Conservation (phyloP, 495 filamentous ascomycete genomes). For the Aeminium ludgeri region DNA sequence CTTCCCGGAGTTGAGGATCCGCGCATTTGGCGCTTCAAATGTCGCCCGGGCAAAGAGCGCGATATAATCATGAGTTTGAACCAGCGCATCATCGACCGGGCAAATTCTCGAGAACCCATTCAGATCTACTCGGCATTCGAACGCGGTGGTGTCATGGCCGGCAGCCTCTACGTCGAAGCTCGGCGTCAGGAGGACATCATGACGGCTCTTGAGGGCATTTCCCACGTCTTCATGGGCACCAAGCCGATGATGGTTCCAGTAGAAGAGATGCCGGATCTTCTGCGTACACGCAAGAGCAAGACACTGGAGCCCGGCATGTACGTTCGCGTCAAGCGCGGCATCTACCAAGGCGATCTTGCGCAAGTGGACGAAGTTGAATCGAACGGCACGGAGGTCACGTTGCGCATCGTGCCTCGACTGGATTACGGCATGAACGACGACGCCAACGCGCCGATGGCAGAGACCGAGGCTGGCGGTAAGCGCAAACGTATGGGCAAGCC, state of each 20-base stretch:
- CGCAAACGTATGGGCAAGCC: constrained; percentile 51
- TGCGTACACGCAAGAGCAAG: constrained; percentile 74
- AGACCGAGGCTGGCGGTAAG: constrained; percentile 35
- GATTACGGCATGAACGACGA: constrained; percentile 87
- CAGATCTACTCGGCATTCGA: constrained; percentile 81
- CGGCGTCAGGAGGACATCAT: constrained; percentile 70
- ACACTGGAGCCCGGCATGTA: constrained; percentile 77
- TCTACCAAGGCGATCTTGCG: constrained; percentile 79
- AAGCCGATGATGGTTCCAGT: constrained; percentile 82
- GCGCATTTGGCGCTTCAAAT: constrained; percentile 85
- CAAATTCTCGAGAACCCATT: constrained; percentile 54
- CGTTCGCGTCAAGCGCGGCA: constrained; percentile 72
- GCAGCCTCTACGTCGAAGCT: constrained; percentile 91
- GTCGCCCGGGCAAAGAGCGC: constrained; percentile 85
- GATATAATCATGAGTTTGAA: constrained; percentile 75
- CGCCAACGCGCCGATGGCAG: constrained; percentile 35
- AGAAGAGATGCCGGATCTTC: constrained; percentile 90
- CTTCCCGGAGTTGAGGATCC: constrained; percentile 89
- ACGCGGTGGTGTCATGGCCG: constrained; percentile 70
- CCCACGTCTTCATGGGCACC: constrained; percentile 66
- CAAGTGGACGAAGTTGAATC: constrained; percentile 86
- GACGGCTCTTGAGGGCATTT: constrained; percentile 60
- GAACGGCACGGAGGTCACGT: constrained; percentile 74
- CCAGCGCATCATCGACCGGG: constrained; percentile 67
- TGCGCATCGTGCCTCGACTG: constrained; percentile 73